These are phyloP conservation scores for Nicotiana noctiflora DNA, from an alignment of 257 asterid species.

Conservation along the genomic window DNA sequence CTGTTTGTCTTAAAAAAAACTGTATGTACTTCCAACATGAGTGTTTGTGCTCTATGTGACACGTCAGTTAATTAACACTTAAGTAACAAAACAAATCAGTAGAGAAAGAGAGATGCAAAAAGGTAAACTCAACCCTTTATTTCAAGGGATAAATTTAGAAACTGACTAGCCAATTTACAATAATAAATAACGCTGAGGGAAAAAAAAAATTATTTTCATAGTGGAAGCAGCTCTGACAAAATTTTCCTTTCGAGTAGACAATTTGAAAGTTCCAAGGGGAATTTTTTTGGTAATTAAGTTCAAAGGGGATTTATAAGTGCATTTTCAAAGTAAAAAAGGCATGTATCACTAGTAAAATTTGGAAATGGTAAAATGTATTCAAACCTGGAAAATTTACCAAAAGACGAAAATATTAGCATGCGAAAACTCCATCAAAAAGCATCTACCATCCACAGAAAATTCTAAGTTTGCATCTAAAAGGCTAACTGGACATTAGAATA, in stretches of 20 bases:
- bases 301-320: background rate
- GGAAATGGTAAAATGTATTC: background rate
- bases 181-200: too few relatives aligned
- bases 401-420: background rate
- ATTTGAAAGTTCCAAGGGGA: background rate
- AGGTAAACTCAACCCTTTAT: background rate
- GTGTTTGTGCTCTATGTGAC: too few relatives aligned
- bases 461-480: background rate
- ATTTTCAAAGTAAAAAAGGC: background rate
- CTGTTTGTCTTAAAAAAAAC: background rate
- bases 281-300: background rate
- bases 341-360: background rate
- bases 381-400: background rate
- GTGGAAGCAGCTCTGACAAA: too few relatives aligned
- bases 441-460: background rate
- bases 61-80: too few relatives aligned
- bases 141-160: background rate
- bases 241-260: too few relatives aligned
- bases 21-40: background rate
- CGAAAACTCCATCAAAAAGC: background rate
- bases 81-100: background rate
- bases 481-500: background rate
- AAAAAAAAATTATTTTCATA: too few relatives aligned
- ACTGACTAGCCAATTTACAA: too few relatives aligned
- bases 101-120: background rate